These are phyloP conservation scores for Diplocarpon mali DNA, from an alignment of 2,329 filamentous ascomycete species.

Conservation along the genomic window DNA sequence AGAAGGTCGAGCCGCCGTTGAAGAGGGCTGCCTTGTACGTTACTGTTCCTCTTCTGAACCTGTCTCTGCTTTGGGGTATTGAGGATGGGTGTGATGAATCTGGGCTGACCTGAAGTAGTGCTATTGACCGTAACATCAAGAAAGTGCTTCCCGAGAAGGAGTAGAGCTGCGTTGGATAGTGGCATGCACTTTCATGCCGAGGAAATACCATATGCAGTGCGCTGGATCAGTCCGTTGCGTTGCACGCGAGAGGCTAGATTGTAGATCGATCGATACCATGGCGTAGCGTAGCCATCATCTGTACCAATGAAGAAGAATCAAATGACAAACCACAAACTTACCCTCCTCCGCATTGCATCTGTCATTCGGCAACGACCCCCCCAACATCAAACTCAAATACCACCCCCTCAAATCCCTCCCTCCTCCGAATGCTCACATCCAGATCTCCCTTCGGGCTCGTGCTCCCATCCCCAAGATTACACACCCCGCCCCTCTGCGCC, in stretches of 20 bases:
- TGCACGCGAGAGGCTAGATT: no score
- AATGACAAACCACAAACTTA: no score
- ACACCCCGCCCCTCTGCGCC: conserved; percentile 7
- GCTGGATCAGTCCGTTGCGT: no score
- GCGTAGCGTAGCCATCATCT: no score
- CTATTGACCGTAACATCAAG: conserved; percentile 15
- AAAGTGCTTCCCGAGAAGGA: conserved; percentile 7
- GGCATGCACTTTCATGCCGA: neutral
- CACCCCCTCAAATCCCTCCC: conserved; percentile 13
- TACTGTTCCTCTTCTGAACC: neutral
- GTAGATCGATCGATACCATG: no score
- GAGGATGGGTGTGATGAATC: neutral
- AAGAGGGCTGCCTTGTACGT: conserved; percentile 20
- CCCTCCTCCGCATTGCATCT: no score
- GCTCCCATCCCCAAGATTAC: conserved; percentile 8
- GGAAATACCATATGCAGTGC: no score
- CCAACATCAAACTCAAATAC: conserved; percentile 10
- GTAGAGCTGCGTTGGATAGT: neutral
- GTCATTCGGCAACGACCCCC: neutral
- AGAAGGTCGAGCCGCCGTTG: conserved; percentile 16
- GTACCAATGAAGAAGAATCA: no score
- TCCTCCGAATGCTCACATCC: conserved; percentile 11
- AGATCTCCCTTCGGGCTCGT: conserved; percentile 11
- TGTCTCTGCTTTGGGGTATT: neutral
- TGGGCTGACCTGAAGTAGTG: conserved; percentile 4